Percentiles rank a stretch among this genome's conserved stretches.
Conservation (phyloP, 331 rosid genomes). For the Phaseolus coccineus region DNA sequence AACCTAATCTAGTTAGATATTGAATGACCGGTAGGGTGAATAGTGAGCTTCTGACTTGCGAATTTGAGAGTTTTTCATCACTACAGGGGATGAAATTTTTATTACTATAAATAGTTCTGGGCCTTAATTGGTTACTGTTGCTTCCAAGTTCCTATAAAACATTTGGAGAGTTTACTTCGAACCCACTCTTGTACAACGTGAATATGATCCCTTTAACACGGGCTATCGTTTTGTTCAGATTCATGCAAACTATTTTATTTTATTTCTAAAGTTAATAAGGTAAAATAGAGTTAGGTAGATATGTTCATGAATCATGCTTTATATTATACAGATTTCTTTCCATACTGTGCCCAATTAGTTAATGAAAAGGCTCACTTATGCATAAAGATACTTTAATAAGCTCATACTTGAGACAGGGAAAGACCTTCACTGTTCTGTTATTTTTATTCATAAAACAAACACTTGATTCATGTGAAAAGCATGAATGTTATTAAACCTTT, state of each 20-base stretch:
- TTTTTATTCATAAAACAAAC: not conserved
- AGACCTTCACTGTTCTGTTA: not conserved
- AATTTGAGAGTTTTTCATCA: not conserved
- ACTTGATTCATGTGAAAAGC: not conserved
- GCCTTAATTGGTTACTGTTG: not conserved
- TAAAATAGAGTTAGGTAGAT: not conserved
- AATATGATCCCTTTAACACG: constrained; percentile 2
- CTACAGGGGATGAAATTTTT: not conserved
- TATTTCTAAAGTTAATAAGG: not conserved
- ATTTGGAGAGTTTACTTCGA: not conserved
- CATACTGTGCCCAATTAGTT: not conserved
- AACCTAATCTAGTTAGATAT: constrained; percentile 8
- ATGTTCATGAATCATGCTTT: not conserved
- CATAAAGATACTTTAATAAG: not conserved
- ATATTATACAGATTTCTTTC: not conserved
- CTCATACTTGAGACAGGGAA: not conserved
- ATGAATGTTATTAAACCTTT: no score
- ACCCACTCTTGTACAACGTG: not conserved
- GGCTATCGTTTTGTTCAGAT: not conserved
- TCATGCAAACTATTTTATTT: not conserved
- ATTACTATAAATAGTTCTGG: not conserved
- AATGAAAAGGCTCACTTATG: not conserved
- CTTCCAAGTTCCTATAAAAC: not conserved
- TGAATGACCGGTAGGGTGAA: not conserved
- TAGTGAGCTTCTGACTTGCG: not conserved